Evolutionary conservation across 495 filamentous ascomycete species (phyloP), one percentile per base, ranked within the genome.

Genomic region (Podospora pseudopauciseta): DNA sequence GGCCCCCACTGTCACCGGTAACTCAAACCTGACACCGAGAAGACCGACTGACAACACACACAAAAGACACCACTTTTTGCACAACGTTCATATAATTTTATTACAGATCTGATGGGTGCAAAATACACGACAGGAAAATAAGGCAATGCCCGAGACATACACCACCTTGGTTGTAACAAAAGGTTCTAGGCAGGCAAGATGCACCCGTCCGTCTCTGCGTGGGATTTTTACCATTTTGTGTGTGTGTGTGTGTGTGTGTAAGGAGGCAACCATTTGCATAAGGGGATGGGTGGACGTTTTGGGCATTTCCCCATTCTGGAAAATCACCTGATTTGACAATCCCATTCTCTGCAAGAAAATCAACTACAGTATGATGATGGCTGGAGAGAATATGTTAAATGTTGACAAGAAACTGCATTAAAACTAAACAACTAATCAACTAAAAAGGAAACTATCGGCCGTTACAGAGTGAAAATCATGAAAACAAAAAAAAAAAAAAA

Each of bases 381-480:
- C 34, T 1, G 6, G 11, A 5, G 34, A 6, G 11, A 49, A 49
- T 3, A 49, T 11, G 39, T 49, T 49, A 39, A 23, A 23, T 23
- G 20, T 23, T 23, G 2, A 57, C 54, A 23, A 57, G 19, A 18
- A n/a, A 57, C 20, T 15, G 55, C 55, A 58, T 58, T 58, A 58
- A 58, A 58, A 58, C 55, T 58, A 58, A 58, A 58, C 55, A 4
- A 66, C 49, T 15, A 63, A 69, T 5, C 56, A 18, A 54, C 59
- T 32, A n/a, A 20, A 60, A 65, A 20, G 59, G 18, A 59, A 34
- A 30, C 64, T 16, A 65, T 49, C 39, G 39, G 39, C 39, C 39
- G 39, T 49, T 49, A 49, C 30, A 60, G 26, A 20, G 32, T 26
- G 27, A 64, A n/a, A n/a, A 57, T 26, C 30, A 44, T 19, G 15